Evolutionary conservation across 139 green algal species (phyloP).

Genomic region (Picochlorum sp.): DNA sequence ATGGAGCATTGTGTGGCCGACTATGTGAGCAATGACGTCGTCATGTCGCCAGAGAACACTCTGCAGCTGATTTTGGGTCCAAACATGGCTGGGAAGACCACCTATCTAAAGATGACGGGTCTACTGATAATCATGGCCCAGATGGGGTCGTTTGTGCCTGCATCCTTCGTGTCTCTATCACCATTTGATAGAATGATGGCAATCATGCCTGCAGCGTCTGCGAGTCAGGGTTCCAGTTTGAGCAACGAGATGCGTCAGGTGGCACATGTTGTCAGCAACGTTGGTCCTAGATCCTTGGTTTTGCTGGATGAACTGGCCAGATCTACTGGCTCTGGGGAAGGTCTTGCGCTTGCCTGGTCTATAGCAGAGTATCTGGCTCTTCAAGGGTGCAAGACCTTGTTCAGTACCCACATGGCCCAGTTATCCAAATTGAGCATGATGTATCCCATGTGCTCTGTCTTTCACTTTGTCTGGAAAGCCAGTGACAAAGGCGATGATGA

Average conservation of each 20-base stretch:
- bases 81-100: slow-evolving; percentile 76
- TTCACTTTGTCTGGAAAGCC: slow-evolving; percentile 34
- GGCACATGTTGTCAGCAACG: slow-evolving; percentile 40
- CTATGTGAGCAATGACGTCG: slow-evolving; percentile 57
- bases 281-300: slow-evolving; percentile 37
- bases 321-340: slow-evolving; percentile 64
- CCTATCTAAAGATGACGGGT: slow-evolving; percentile 63
- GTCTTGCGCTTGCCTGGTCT: slow-evolving; percentile 64
- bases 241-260: slow-evolving; percentile 68
- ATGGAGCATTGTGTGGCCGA: slow-evolving; percentile 5
- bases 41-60: slow-evolving; percentile 33
- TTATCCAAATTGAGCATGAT: slow-evolving; percentile 42
- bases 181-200: slow-evolving; percentile 52
- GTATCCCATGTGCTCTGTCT: slow-evolving; percentile 44
- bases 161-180: slow-evolving; percentile 32
- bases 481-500: not conserved
- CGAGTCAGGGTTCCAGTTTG: slow-evolving; percentile 67
- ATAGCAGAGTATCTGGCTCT: slow-evolving; percentile 30
- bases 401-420: slow-evolving; percentile 64
- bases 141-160: slow-evolving; percentile 59
- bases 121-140: slow-evolving; percentile 68
- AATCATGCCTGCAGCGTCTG: slow-evolving; percentile 55
- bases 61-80: slow-evolving; percentile 68
- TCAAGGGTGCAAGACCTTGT: slow-evolving; percentile 27
- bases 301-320: slow-evolving; percentile 77